Percentiles rank a stretch among this genome's conserved stretches.
These are phyloP conservation scores for Saccharum officinarum DNA, from an alignment of 176 grass and related monocot species.

Conservation along the genomic window DNA sequence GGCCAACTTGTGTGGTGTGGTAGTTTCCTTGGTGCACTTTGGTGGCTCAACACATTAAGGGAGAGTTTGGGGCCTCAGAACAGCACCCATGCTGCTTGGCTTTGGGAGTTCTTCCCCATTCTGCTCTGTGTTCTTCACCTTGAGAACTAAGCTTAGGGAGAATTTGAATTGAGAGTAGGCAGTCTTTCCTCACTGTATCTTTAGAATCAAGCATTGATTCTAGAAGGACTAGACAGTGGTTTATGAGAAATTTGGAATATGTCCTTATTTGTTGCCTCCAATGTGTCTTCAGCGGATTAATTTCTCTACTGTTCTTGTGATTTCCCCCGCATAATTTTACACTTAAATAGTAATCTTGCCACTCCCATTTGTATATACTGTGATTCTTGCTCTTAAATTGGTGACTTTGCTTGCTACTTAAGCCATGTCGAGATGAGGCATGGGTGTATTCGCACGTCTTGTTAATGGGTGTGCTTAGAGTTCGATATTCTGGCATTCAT, in stretches of 20 bases:
- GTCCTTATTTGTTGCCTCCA: neutral
- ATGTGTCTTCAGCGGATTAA: neutral
- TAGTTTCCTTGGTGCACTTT: neutral
- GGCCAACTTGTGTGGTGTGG: too few species aligned
- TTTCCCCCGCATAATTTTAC: neutral
- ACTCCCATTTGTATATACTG: neutral
- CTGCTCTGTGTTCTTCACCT: neutral
- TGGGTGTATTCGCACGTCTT: neutral
- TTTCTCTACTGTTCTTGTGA: neutral
- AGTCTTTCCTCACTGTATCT: neutral
- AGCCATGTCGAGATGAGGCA: neutral
- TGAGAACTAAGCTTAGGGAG: neutral
- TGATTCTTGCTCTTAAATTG: neutral
- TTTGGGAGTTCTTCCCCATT: neutral
- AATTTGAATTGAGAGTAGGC: neutral
- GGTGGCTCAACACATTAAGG: neutral
- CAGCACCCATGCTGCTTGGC: neutral
- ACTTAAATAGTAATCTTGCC: neutral
- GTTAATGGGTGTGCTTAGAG: neutral
- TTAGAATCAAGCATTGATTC: neutral
- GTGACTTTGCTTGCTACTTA: neutral
- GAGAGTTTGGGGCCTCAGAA: too few species aligned
- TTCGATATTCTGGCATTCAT: neutral
- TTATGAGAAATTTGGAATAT: neutral
- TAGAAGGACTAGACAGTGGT: neutral